Conservation (phyloP, 176 grass and related monocot species). For the Carex parvula region DNA sequence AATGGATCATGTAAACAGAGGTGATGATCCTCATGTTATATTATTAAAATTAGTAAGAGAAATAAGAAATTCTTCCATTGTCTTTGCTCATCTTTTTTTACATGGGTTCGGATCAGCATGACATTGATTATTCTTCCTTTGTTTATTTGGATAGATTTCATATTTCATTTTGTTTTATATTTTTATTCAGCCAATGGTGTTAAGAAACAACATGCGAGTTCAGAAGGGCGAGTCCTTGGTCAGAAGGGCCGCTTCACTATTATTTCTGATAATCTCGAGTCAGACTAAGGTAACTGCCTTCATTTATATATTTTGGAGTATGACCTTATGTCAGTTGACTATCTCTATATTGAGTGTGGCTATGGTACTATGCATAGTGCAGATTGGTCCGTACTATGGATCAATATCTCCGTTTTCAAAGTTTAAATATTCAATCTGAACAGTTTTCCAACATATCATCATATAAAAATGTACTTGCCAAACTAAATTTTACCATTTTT, state of each 20-base stretch:
- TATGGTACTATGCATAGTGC: too few relatives aligned
- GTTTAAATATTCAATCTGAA: too few relatives aligned
- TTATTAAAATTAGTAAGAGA: not conserved
- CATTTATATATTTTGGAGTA: not conserved
- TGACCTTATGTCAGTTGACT: not conserved
- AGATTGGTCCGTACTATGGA: too few relatives aligned
- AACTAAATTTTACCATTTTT: too few relatives aligned
- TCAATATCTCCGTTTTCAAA: too few relatives aligned
- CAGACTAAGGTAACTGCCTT: slow-evolving; percentile 37
- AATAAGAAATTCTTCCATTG: not conserved
- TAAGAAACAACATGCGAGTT: slow-evolving; percentile 41
- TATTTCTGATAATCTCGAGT: slow-evolving; percentile 35
- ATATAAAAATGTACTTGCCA: too few relatives aligned
- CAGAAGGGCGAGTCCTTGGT: slow-evolving; percentile 28
- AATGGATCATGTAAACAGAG: too few relatives aligned
- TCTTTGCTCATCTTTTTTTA: not conserved
- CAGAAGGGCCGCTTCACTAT: slow-evolving; percentile 68
- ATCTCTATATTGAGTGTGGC: too few relatives aligned
- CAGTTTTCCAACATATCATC: too few relatives aligned
- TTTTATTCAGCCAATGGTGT: not conserved
- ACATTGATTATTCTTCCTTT: not conserved
- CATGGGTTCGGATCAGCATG: not conserved
- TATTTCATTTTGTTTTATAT: not conserved
- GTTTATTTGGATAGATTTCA: slow-evolving; percentile 6
- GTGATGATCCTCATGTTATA: not conserved